Percentiles rank a stretch among this genome's conserved stretches.
Evolutionary conservation across 2,329 filamentous ascomycete genomes (phyloP).

Genomic region (Malbranchea zuffiana): DNA sequence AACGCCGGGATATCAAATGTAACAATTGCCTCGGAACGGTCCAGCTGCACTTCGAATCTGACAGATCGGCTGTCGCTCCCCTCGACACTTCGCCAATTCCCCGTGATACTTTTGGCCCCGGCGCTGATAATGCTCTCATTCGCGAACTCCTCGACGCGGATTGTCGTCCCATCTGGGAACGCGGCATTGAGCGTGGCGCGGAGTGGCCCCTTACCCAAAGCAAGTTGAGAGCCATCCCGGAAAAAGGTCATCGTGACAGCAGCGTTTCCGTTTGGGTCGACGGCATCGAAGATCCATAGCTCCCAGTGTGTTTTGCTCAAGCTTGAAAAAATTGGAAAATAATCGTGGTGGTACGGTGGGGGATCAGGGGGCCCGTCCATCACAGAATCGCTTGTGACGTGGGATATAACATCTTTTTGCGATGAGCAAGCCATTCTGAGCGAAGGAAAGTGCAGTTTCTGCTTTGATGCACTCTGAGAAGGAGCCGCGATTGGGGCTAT

Average conservation of each 20-base stretch:
- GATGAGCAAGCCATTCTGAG: too few relatives aligned
- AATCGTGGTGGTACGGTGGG: not conserved
- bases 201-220: slow-evolving; percentile 3
- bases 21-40: slow-evolving; percentile 1
- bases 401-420: too few relatives aligned
- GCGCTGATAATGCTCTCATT: slow-evolving; percentile 1
- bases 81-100: not conserved
- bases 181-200: slow-evolving; percentile 1
- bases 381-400: too few relatives aligned
- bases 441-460: too few relatives aligned
- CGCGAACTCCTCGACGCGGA: not conserved
- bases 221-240: slow-evolving; percentile 3
- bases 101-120: not conserved
- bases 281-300: slow-evolving; percentile 5
- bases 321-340: not conserved
- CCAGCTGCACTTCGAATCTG: slow-evolving; percentile 1
- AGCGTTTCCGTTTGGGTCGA: slow-evolving; percentile 1
- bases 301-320: slow-evolving; percentile 6
- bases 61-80: not conserved
- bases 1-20: not conserved
- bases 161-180: slow-evolving; percentile 1
- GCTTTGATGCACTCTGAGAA: too few relatives aligned
- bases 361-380: not conserved
- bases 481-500: too few relatives aligned
- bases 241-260: slow-evolving; percentile 6